These are phyloP conservation scores for Conticribra guillardii DNA, from an alignment of 108 stramenopile genomes.

Conservation along the genomic window DNA sequence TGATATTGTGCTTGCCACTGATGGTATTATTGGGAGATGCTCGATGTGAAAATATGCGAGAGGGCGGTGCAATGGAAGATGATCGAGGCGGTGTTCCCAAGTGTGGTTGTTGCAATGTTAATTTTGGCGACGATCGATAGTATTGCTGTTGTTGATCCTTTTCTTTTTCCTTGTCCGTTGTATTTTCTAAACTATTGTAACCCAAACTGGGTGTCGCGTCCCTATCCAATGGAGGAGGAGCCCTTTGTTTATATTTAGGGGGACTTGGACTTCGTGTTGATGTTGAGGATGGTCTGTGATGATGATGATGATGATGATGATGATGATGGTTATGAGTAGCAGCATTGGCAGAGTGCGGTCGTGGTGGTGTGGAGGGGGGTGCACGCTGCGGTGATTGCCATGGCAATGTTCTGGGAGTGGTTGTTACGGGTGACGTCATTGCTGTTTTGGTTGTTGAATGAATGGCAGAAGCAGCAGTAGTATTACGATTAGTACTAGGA, in stretches of 20 bases:
- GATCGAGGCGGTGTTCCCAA: conserved; percentile 1
- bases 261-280: background rate
- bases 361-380: conserved; percentile 21
- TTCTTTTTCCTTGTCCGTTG: background rate
- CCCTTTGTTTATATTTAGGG: background rate
- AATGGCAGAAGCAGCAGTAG: background rate
- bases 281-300: too few relatives aligned
- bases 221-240: background rate
- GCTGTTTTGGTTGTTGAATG: conserved; percentile 10
- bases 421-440: background rate
- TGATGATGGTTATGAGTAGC: too few relatives aligned
- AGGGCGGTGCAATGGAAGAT: conserved; percentile 13
- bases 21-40: background rate
- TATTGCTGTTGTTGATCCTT: background rate
- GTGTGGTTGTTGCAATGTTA: background rate
- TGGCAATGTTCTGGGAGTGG: background rate
- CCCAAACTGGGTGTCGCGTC: background rate
- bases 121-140: background rate
- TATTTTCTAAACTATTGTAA: background rate
- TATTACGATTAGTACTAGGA: background rate
- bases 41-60: conserved; percentile 12
- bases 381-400: conserved; percentile 1
- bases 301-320: too few relatives aligned
- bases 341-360: conserved; percentile 1
- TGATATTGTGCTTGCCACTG: background rate